phyloP scores from a whole-genome alignment of 2,329 filamentous ascomycete genomes.

The Colletotrichum phormii region DNA sequence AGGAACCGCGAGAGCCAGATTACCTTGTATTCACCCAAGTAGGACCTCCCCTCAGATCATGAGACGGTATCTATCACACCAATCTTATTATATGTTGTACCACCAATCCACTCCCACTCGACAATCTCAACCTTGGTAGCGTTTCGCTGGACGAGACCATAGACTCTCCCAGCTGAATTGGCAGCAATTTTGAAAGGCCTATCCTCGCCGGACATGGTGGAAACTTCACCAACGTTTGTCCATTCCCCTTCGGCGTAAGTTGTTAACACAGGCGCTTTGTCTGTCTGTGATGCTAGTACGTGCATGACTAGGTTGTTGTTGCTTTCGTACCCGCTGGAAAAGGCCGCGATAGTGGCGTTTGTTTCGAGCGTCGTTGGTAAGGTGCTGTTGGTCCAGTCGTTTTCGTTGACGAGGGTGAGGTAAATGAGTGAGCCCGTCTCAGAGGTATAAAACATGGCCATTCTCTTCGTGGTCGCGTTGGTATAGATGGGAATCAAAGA shows the following conservation, averaged over 20 bases:
- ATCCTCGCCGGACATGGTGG: conserved; percentile 24
- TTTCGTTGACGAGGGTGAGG: conserved; percentile 10
- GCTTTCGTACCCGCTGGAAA: conserved; percentile 29
- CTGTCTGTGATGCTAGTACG: conserved; percentile 14
- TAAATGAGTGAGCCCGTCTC: conserved; percentile 12
- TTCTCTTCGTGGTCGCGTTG: neutral
- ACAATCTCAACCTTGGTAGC: conserved; percentile 21
- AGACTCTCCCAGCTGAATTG: conserved; percentile 30
- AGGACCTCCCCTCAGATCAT: neutral
- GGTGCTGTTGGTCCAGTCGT: conserved; percentile 19
- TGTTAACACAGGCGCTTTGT: conserved; percentile 2
- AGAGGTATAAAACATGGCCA: conserved; percentile 28
- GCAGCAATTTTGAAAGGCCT: conserved; percentile 26
- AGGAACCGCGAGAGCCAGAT: neutral
- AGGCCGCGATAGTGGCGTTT: conserved; percentile 21
- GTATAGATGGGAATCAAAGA: conserved; percentile 30
- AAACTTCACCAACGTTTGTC: conserved; percentile 10
- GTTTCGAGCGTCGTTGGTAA: conserved; percentile 18
- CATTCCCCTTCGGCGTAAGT: conserved; percentile 25
- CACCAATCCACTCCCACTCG: conserved; percentile 36
- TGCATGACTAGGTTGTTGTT: conserved; percentile 30
- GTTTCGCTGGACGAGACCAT: conserved; percentile 26
- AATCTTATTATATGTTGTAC: conserved; percentile 34
- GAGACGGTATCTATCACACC: conserved; percentile 26
- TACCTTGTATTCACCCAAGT: neutral